Conservation (phyloP, 2,329 filamentous ascomycete genomes). For the Colletotrichum endophyticum region DNA sequence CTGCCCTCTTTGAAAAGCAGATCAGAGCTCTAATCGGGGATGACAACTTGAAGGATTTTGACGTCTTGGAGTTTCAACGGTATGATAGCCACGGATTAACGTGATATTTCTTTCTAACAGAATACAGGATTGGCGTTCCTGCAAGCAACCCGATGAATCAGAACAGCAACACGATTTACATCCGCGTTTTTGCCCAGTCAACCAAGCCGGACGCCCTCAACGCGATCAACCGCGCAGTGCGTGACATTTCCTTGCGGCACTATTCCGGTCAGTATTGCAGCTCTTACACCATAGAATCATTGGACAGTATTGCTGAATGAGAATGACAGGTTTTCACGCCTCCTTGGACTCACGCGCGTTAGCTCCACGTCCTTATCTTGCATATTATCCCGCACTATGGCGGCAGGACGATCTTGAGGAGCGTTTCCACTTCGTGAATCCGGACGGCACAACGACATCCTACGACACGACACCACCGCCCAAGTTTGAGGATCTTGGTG, state of each 20-base stretch:
- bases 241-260: background rate
- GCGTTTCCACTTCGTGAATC: background rate
- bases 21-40: background rate
- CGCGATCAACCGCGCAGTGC: background rate
- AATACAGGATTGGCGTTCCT: background rate
- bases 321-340: background rate
- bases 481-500: background rate
- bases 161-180: background rate
- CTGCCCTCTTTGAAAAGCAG: background rate
- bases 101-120: background rate
- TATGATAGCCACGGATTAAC: background rate
- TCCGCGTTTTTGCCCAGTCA: background rate
- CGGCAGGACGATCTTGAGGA: background rate
- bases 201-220: background rate
- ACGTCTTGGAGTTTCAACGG: background rate
- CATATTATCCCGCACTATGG: background rate
- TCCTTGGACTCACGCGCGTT: background rate
- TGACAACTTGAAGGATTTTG: background rate
- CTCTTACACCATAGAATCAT: background rate
- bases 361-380: background rate
- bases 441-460: background rate
- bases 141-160: background rate
- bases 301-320: background rate
- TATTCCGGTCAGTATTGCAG: background rate
- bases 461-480: background rate